phyloP scores from a whole-genome alignment of 306 rosid species.

The Dalbergia oliveri region DNA sequence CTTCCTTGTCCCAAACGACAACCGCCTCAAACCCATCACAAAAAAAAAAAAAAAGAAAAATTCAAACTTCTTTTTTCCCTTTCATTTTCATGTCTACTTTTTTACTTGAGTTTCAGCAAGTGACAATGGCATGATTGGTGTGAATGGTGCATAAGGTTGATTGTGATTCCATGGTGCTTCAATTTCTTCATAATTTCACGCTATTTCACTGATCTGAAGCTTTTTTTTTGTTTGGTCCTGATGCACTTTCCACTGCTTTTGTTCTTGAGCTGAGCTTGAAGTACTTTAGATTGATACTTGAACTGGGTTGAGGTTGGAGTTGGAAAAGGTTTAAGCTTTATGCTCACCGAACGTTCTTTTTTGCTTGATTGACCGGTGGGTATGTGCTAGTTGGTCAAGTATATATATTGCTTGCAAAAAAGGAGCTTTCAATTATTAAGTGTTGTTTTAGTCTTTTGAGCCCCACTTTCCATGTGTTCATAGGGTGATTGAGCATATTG shows the following conservation, averaged over 20 bases:
- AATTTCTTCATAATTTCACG: constrained; percentile 23
- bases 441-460: constrained; percentile 1
- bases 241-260: background rate
- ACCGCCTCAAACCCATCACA: background rate
- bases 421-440: constrained; percentile 8
- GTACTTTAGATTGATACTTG: constrained; percentile 18
- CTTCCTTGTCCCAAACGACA: constrained; percentile 20
- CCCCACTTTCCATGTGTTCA: constrained; percentile 35
- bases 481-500: background rate
- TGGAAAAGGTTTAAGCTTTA: constrained; percentile 30
- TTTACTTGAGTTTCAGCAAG: background rate
- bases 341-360: constrained; percentile 52
- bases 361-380: constrained; percentile 49
- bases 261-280: constrained; percentile 7
- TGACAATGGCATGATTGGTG: background rate
- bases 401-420: background rate
- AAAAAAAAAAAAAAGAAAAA: background rate
- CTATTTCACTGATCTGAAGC: constrained; percentile 22
- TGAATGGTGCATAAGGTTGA: constrained; percentile 4
- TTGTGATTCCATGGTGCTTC: constrained; percentile 11
- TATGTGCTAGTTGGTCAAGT: constrained; percentile 24
- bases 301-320: constrained; percentile 28
- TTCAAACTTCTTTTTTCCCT: background rate
- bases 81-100: background rate
- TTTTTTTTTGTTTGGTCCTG: no score